Evolutionary conservation across 768 basidiomycete genomes (phyloP), one percentile per base, ranked within the genome.

Genomic region (Porphyrellus cyaneotinctus): DNA sequence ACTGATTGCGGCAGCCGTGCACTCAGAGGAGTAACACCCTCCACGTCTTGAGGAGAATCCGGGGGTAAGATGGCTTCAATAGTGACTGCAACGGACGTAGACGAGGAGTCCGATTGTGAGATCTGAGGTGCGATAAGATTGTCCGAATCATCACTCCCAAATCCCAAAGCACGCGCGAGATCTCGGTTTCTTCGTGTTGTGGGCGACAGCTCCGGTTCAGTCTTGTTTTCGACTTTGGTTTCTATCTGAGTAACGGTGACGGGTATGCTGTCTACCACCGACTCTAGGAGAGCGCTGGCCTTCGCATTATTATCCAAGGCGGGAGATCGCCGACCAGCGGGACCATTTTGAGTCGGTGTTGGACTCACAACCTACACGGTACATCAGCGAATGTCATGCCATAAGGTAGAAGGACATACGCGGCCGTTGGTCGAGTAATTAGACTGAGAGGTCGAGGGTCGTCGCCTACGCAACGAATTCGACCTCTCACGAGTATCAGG

Each of bases 371-470:
- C 74, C 87, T 88, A 58, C 6, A 50, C 26, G 20, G 28, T 2
- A 36, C 13, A 49, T 66, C 46, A 53, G 45, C 33, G 48, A 47
- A 24, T 53, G 35, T 31, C 43, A 43, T 38, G 10, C 30, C 18
- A 41, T 18, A 51, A 52, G 35, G 24, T 3, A 52, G 22, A 43
- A 43, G 31, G 13, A 64, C 73, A 42, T 54, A 78, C 77, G 49
- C 78, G 75, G n/a, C 78, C 80, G 49, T 73, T 77, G 41, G 70
- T 70, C 1, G 84, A 84, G 62, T 88, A 85, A 61, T 82, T 85
- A 12, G 88, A 87, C 68, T 90, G 88, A n/a, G 89, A 88, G 14
- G 86, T 88, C 1, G 88, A 91, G 12, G 87, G 88, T 35, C 88
- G 77, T 45, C 90, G 78, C 56, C 82, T 81, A 51, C 88, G 77